These are phyloP conservation scores for Clitopilus hobsonii DNA, from an alignment of 768 basidiomycete species.

Conservation along the genomic window DNA sequence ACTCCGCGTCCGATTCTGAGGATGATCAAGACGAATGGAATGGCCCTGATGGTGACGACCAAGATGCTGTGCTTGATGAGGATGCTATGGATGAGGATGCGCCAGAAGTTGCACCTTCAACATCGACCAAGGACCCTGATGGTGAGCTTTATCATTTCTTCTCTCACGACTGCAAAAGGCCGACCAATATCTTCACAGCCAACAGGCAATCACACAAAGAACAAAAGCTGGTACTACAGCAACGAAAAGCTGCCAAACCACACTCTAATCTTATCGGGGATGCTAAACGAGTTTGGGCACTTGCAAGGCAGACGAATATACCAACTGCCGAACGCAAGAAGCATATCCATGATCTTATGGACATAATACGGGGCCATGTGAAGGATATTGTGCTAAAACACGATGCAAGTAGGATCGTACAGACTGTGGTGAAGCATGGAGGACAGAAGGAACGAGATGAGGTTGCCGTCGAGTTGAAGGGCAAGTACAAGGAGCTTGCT, in stretches of 20 bases:
- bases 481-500: slow-evolving; percentile 69
- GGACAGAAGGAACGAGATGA: slow-evolving; percentile 70
- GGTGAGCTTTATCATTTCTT: slow-evolving; percentile 37
- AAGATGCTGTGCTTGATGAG: slow-evolving; percentile 27
- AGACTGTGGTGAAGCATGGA: slow-evolving; percentile 80
- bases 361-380: slow-evolving; percentile 72
- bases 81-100: slow-evolving; percentile 26
- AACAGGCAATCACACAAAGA: slow-evolving; percentile 67
- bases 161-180: too few relatives aligned
- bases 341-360: slow-evolving; percentile 71
- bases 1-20: slow-evolving; percentile 33
- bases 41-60: slow-evolving; percentile 17
- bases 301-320: slow-evolving; percentile 70
- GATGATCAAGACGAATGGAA: slow-evolving; percentile 30
- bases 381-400: slow-evolving; percentile 88
- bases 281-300: slow-evolving; percentile 76
- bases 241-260: slow-evolving; percentile 74
- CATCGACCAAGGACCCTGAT: slow-evolving; percentile 47
- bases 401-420: slow-evolving; percentile 84
- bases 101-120: slow-evolving; percentile 16
- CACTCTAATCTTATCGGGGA: slow-evolving; percentile 64
- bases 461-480: slow-evolving; percentile 80
- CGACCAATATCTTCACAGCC: slow-evolving; percentile 41
- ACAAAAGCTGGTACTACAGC: slow-evolving; percentile 61
- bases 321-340: slow-evolving; percentile 66